These are phyloP conservation scores for Mesembryanthemum crystallinum DNA, from an alignment of 148 eudicot species.

Conservation along the genomic window DNA sequence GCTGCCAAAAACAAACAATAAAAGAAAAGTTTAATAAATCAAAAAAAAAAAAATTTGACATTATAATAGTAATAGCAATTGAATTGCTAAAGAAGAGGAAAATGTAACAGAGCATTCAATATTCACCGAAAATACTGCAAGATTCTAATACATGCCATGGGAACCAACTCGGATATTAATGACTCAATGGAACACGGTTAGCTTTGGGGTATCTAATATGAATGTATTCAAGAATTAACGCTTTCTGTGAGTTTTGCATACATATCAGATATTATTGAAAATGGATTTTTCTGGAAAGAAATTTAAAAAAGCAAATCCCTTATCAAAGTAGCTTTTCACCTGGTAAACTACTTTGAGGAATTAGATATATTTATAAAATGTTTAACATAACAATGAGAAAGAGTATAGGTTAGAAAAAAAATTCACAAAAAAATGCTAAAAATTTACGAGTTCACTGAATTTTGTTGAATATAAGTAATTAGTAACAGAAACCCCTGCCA, in stretches of 20 bases:
- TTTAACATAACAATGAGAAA: too few relatives aligned
- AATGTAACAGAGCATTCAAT: not conserved
- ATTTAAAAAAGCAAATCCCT: not conserved
- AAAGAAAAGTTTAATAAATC: not conserved
- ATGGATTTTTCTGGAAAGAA: too few relatives aligned
- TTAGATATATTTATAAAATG: too few relatives aligned
- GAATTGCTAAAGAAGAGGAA: conserved; percentile 8
- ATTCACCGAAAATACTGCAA: not conserved
- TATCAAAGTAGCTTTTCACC: too few relatives aligned
- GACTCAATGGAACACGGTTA: not conserved
- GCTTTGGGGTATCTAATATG: not conserved
- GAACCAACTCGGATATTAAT: not conserved
- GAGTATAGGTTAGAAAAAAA: too few relatives aligned
- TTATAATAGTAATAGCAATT: not conserved
- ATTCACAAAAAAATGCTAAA: too few relatives aligned
- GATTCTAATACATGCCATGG: not conserved
- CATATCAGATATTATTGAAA: too few relatives aligned
- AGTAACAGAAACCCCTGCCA: too few relatives aligned
- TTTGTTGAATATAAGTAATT: too few relatives aligned
- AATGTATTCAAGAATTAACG: not conserved
- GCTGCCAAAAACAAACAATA: conserved; percentile 50
- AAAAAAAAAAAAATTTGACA: not conserved
- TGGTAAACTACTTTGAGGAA: too few relatives aligned
- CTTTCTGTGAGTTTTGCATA: too few relatives aligned
- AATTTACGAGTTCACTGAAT: too few relatives aligned